Percentiles rank a stretch among this genome's conserved stretches.
These are phyloP conservation scores for Cystobasidiopsis lactophilus DNA, from an alignment of 768 basidiomycete species.

Conservation along the genomic window DNA sequence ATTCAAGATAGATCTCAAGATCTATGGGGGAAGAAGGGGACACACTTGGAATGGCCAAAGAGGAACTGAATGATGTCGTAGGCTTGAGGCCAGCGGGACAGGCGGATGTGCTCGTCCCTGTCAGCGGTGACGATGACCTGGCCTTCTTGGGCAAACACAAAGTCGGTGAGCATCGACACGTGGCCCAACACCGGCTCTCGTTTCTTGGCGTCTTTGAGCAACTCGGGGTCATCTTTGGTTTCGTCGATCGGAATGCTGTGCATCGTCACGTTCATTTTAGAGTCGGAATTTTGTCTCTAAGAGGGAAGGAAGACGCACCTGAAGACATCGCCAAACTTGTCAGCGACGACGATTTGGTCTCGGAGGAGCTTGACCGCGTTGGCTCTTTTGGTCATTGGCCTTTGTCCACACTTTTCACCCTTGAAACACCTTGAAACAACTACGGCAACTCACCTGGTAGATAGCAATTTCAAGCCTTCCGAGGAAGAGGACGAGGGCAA, in stretches of 20 bases:
- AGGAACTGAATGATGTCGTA: conserved; percentile 70
- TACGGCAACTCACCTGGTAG: not conserved
- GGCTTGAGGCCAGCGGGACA: conserved; percentile 72
- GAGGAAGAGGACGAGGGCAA: too few relatives aligned
- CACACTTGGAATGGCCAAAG: conserved; percentile 60
- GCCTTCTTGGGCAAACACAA: conserved; percentile 32
- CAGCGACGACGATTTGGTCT: conserved; percentile 52
- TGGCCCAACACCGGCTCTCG: conserved; percentile 55
- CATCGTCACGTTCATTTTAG: too few relatives aligned
- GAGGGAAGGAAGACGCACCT: conserved; percentile 32
- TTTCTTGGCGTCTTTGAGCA: not conserved
- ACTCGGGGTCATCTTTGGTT: not conserved
- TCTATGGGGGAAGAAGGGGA: not conserved
- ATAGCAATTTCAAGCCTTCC: too few relatives aligned
- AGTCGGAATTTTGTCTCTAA: conserved; percentile 23
- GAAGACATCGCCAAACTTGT: conserved; percentile 91
- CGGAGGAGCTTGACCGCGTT: conserved; percentile 47
- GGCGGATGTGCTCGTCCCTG: conserved; percentile 81
- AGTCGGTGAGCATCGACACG: conserved; percentile 56
- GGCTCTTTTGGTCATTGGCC: conserved; percentile 64
- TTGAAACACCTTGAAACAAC: too few relatives aligned
- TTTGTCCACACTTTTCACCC: conserved; percentile 20
- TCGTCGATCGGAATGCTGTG: conserved; percentile 18
- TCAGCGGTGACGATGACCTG: conserved; percentile 69
- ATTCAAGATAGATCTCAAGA: not conserved